Conservation (phyloP, 257 asterid species). For the Orobanche coerulescens region DNA sequence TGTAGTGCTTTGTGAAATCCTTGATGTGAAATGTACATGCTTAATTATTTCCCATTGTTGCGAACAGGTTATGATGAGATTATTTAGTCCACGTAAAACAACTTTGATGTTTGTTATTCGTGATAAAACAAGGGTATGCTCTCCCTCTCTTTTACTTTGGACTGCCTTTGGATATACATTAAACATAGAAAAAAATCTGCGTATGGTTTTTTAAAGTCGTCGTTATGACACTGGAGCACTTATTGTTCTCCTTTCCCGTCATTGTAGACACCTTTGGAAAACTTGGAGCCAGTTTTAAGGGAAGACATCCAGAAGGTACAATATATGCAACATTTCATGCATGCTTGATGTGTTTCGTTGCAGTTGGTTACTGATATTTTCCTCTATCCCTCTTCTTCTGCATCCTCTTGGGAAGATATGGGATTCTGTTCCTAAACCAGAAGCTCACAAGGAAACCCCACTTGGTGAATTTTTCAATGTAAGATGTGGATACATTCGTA, state of each 20-base stretch:
- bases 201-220: conserved; percentile 6
- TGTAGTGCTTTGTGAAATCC: not conserved
- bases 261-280: conserved; percentile 83
- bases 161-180: not conserved
- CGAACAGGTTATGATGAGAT: conserved; percentile 90
- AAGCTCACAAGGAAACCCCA: conserved; percentile 84
- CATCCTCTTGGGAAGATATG: conserved; percentile 53
- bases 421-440: conserved; percentile 97
- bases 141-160: conserved; percentile 18
- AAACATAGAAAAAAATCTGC: not conserved
- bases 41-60: conserved; percentile 22
- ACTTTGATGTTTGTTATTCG: conserved; percentile 96
- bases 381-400: conserved; percentile 10
- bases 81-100: conserved; percentile 91
- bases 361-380: conserved; percentile 15
- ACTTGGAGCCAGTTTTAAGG: conserved; percentile 84
- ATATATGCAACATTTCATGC: conserved; percentile 12
- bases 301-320: conserved; percentile 93
- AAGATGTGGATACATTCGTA: conserved; percentile 31
- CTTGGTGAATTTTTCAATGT: conserved; percentile 94
- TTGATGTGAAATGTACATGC: not conserved
- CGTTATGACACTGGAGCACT: not conserved
- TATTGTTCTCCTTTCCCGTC: conserved; percentile 23
- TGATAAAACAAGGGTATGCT: conserved; percentile 82
- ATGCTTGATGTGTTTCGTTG: not conserved